These are phyloP conservation scores for Ceriops tagal DNA, from an alignment of 345 rosid species.

Conservation along the genomic window DNA sequence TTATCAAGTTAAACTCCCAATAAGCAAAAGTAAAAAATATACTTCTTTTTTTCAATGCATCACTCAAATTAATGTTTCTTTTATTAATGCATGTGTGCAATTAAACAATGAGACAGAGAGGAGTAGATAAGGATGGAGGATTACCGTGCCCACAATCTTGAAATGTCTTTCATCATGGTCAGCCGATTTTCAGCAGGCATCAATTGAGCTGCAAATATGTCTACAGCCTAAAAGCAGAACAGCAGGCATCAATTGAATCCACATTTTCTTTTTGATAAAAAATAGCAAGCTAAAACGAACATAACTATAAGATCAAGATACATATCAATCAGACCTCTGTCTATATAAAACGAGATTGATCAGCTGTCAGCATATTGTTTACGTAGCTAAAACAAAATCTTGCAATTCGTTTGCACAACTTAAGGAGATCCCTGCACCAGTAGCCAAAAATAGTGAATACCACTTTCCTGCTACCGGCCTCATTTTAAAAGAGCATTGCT, in stretches of 20 bases:
- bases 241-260: background rate
- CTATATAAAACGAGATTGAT: constrained; percentile 49
- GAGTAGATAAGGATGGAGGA: too few species aligned
- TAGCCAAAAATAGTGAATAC: constrained; percentile 16
- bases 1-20: background rate
- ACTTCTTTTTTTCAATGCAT: too few species aligned
- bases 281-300: background rate
- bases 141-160: too few species aligned
- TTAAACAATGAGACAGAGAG: too few species aligned
- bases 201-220: constrained; percentile 65
- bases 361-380: constrained; percentile 36
- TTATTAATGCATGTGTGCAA: too few species aligned
- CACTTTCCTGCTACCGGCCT: too few species aligned
- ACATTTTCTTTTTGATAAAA: too few species aligned
- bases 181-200: constrained; percentile 28
- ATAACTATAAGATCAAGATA: background rate
- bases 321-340: constrained; percentile 56
- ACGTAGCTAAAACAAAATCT: constrained; percentile 25
- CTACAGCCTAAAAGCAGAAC: constrained; percentile 59
- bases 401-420: constrained; percentile 68
- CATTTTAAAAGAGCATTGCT: too few species aligned
- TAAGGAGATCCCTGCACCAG: constrained; percentile 45
- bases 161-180: too few species aligned
- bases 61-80: too few species aligned
- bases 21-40: background rate